Base-by-base conservation (phyloP, 2,329 filamentous ascomycete species). In the Clonostachys byssicola region DNA sequence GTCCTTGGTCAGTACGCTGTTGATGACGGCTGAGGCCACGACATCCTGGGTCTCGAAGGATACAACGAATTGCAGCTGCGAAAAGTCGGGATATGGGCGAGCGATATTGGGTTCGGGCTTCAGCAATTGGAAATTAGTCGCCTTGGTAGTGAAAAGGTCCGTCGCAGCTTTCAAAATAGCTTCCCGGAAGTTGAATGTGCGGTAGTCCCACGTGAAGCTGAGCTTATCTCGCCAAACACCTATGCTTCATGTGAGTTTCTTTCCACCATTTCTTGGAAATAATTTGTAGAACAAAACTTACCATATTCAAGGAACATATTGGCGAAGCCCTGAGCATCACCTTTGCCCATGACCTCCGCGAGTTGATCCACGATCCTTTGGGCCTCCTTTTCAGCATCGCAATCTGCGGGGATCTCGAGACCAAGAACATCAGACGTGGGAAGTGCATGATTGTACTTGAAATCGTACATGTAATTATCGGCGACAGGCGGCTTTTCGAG, bases 141-240 rank as follows among this genome's bases (percentile, higher is more conserved):
- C 58, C 34, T 57, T 58, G 13, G 60, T 64, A 13, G 46, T 53
- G 18, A 65, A 53, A 40, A 66, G 60, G 43, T 65, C 63, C 36
- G 49, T 52, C n/a, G 63, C 62, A 8, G 63, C 63, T 52, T 58
- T 51, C 1, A 51, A 52, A 38, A 81, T 71, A 23, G 63, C 61
- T 0, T 57, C 52, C 0, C 66, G 56, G 3, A 67, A 66, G 30
- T 71, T 63, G 4, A 74, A 51, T 5, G 73, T 76, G 46, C 67
- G 73, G 38, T 75, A 69, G 47, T 75, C 71, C 76, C 75, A 81
- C 1, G 73, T 68, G 4, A 80, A 57, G 20, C 69, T 70, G 2
- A 81, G 64, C 45, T 78, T 73, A 55, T 81, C 77, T 12, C 77
- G 70, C 77, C 77, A 80, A 6, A 64, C 62, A 38, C 62, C 62